Conservation (phyloP, 2,329 filamentous ascomycete species). For the Pyrenophora graminea region DNA sequence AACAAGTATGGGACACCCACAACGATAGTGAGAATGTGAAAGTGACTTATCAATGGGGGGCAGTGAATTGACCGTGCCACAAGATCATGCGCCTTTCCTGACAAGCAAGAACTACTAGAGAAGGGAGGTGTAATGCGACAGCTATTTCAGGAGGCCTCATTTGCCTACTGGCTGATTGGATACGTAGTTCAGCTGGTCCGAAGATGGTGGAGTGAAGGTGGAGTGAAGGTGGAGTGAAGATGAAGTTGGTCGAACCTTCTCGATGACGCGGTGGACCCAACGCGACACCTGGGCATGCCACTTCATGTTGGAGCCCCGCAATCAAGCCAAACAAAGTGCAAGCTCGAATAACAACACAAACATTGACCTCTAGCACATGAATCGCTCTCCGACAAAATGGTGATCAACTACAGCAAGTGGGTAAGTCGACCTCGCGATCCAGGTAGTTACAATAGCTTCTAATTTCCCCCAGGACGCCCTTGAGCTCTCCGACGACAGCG, state of each 20-base stretch:
- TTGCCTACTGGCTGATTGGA: too few species aligned
- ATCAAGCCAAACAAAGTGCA: constrained; percentile 12
- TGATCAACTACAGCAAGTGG: constrained; percentile 76
- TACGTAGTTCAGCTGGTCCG: too few species aligned
- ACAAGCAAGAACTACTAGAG: too few species aligned
- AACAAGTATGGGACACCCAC: too few species aligned
- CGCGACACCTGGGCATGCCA: constrained; percentile 16
- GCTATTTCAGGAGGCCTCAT: too few species aligned
- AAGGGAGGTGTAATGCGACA: too few species aligned
- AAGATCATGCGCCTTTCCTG: too few species aligned
- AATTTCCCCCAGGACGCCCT: constrained; percentile 69
- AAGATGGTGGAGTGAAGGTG: background rate
- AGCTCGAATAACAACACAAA: constrained; percentile 19
- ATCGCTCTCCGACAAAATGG: constrained; percentile 46
- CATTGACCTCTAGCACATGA: constrained; percentile 10
- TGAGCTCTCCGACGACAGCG: constrained; percentile 97
- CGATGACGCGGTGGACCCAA: constrained; percentile 14
- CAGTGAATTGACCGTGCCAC: too few species aligned
- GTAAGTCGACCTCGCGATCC: constrained; percentile 47
- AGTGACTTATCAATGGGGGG: too few species aligned
- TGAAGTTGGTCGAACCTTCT: constrained; percentile 34
- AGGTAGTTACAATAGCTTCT: constrained; percentile 1
- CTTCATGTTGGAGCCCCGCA: constrained; percentile 18
- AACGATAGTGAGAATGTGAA: too few species aligned
- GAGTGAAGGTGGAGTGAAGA: constrained; percentile 1